Base-by-base conservation (phyloP, 805 yeast species). In the Jamesozyma jinghongensis region DNA sequence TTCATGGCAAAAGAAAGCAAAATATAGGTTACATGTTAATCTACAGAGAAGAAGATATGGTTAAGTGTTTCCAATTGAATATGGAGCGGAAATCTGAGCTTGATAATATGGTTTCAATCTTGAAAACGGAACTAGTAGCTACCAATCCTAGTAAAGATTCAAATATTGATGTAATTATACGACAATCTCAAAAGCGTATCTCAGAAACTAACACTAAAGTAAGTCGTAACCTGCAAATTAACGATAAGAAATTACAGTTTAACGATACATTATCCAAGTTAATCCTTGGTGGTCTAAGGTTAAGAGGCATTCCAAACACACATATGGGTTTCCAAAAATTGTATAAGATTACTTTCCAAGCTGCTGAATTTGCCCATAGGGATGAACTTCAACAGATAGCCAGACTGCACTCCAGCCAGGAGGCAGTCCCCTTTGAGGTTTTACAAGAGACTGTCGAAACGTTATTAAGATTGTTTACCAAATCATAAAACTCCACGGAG, bases 341-440 rank as follows among this genome's bases (percentile, higher is more conserved):
- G n/a, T 63, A 61, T 47, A 52, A 59, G 37, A 56, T 62, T 44
- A 57, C 69, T 0, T 61, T 53, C 41, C 55, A 57, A 37, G 60
- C 70, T 0, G 57, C 69, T 3, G 65, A 63, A 41, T 69, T 68
- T 41, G 57, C 69, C 7, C 57, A 65, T 32, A 50, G 71, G 32
- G 41, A 50, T 2, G 57, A 41, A 13, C 19, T 41, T 28, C 16
- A 26, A 52, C 13, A n/a, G 19, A 22, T 35, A 14, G 14, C 37
- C 1, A 28, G 26, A 11, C 26, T 22, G 6, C 26, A 22, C 10
- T 34, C 16, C 12, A 7, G 13, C 3, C 28, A 25, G 5, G 40
- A 38, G 8, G 43, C 40, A 30, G 51, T 42, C 46, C 44, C 61
- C 13, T 50, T 62, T 32, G 66, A 61, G 27, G 39, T 50, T 19